These are phyloP conservation scores for Rhizodiscina lignyota DNA, from an alignment of 495 filamentous ascomycete genomes.

Conservation along the genomic window DNA sequence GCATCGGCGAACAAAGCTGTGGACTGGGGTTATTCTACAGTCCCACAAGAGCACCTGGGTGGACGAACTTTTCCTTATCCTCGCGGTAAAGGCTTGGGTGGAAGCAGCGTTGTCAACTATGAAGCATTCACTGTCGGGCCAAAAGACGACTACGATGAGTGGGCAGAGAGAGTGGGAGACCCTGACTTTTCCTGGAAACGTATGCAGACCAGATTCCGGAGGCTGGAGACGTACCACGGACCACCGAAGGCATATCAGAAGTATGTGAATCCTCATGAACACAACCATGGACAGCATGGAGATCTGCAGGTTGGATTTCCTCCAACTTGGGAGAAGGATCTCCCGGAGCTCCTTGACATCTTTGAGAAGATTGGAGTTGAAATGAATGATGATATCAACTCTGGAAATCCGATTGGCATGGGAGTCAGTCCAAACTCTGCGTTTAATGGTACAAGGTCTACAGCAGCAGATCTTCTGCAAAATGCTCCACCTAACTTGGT, in stretches of 20 bases:
- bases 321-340: constrained; percentile 31
- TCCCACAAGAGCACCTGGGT: constrained; percentile 32
- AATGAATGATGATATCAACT: constrained; percentile 40
- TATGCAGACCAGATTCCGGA: constrained; percentile 31
- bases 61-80: constrained; percentile 34
- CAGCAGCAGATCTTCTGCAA: constrained; percentile 32
- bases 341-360: constrained; percentile 26
- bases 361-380: constrained; percentile 29
- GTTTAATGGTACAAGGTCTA: constrained; percentile 30
- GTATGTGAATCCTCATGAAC: constrained; percentile 15
- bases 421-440: constrained; percentile 30
- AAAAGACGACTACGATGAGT: constrained; percentile 42
- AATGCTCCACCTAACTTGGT: constrained; percentile 31
- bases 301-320: constrained; percentile 30
- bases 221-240: constrained; percentile 32
- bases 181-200: constrained; percentile 33
- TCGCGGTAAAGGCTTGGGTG: constrained; percentile 43
- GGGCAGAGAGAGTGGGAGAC: constrained; percentile 25
- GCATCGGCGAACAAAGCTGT: constrained; percentile 28
- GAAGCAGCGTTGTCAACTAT: constrained; percentile 47
- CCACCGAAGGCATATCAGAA: constrained; percentile 22
- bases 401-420: constrained; percentile 44
- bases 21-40: constrained; percentile 46
- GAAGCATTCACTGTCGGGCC: constrained; percentile 39
- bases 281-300: constrained; percentile 34